A percentile compares a stretch with the other conserved stretches of the same genome.
Evolutionary conservation across 805 yeast genomes (phyloP).

Genomic region (Candida pseudofarinosa): DNA sequence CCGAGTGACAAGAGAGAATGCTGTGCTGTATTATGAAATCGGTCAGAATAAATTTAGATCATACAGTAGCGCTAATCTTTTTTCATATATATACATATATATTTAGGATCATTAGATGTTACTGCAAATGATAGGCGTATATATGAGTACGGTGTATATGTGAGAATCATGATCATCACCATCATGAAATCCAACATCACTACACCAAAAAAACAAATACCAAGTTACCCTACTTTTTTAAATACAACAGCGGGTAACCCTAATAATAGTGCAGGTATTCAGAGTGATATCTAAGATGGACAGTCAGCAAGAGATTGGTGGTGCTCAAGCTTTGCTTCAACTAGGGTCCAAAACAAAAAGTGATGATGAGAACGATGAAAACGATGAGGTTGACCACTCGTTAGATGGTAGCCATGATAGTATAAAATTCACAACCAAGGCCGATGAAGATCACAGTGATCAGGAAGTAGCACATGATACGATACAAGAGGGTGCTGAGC

Average conservation of each 20-base stretch:
- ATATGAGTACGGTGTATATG: neutral
- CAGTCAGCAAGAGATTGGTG: constrained; percentile 40
- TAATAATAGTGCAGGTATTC: constrained; percentile 1
- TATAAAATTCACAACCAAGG: constrained; percentile 1
- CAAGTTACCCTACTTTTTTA: constrained; percentile 11
- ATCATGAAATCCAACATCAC: neutral
- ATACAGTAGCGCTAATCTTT: too few relatives aligned
- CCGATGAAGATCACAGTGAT: constrained; percentile 3
- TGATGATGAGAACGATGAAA: constrained; percentile 9
- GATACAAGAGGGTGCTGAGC: constrained; percentile 5
- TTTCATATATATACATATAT: too few relatives aligned
- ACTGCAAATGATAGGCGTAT: too few relatives aligned
- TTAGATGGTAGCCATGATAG: constrained; percentile 2
- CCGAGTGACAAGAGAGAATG: too few relatives aligned
- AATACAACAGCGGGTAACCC: constrained; percentile 12
- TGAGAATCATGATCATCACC: neutral
- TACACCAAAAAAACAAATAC: neutral
- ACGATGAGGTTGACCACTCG: constrained; percentile 4
- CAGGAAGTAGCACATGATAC: constrained; percentile 2
- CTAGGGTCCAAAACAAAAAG: constrained; percentile 31
- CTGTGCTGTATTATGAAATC: too few relatives aligned
- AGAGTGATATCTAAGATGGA: constrained; percentile 18
- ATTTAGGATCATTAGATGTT: too few relatives aligned
- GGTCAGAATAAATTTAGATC: too few relatives aligned
- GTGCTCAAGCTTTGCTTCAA: constrained; percentile 43